Evolutionary conservation across 495 filamentous ascomycete genomes (phyloP).

Genomic region (Lasiosphaeris hirsuta): DNA sequence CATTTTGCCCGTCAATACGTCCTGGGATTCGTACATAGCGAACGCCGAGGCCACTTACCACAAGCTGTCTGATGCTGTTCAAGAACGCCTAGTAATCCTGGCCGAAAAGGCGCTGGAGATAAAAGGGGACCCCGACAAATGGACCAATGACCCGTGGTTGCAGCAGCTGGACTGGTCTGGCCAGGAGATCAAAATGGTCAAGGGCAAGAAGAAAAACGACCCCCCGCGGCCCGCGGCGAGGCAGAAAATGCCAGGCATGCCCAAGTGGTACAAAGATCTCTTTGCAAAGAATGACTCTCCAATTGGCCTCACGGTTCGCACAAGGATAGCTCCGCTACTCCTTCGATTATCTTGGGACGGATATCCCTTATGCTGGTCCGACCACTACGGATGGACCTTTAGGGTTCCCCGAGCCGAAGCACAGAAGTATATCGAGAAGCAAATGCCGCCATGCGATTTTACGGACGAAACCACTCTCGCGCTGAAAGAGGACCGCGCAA

Average conservation of each 20-base stretch:
- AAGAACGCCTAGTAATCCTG: conserved; percentile 65
- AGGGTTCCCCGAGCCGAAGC: conserved; percentile 64
- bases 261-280: conserved; percentile 92
- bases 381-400: conserved; percentile 90
- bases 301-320: conserved; percentile 81
- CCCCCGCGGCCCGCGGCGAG: conserved; percentile 71
- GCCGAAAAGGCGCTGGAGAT: conserved; percentile 70
- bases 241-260: conserved; percentile 93
- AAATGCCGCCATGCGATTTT: conserved; percentile 72
- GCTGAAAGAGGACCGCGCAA: conserved; percentile 61
- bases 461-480: conserved; percentile 62
- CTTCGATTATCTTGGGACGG: conserved; percentile 86
- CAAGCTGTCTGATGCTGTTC: conserved; percentile 68
- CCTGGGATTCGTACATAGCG: conserved; percentile 79
- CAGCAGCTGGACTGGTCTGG: conserved; percentile 92
- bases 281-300: conserved; percentile 60
- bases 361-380: conserved; percentile 86
- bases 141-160: conserved; percentile 81
- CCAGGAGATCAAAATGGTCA: conserved; percentile 85
- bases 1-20: conserved; percentile 82
- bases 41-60: conserved; percentile 84
- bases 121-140: conserved; percentile 64
- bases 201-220: conserved; percentile 81
- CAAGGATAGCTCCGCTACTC: conserved; percentile 81
- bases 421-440: conserved; percentile 62